Base-by-base conservation (phyloP, 169 alveolate genomes). In the Cryptosporidium sp. region DNA sequence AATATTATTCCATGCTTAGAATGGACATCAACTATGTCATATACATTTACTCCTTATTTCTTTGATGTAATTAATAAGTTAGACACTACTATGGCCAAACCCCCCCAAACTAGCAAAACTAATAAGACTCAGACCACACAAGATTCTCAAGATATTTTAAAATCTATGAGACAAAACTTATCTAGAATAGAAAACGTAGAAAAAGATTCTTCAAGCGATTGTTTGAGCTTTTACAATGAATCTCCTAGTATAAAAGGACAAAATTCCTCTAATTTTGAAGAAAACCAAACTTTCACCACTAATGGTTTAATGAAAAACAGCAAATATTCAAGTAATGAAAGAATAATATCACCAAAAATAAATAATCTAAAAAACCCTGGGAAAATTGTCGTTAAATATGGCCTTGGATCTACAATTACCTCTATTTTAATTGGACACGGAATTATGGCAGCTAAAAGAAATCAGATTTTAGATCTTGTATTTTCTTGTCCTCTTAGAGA, bases 401-500 rank as follows among this genome's bases (percentile, higher is more conserved):
- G 70, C 2, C 52, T 73, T 18, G 70, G 71, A 26, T 72, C 85
- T 2, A 45, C 80, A 10, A 21, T 80, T 10, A 26, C 21, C 21
- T 44, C 89, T 33, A 37, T 61, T 10, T 26, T 62, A n/a, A 80
- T 39, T 39, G 75, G 68, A 14, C 89, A 80, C 8, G 67, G 73
- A n/a, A 39, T 26, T 16, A 60, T 60, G 21, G 68, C 70, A 2
- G 26, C 75, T 8, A 80, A 80, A 80, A 35, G 75, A 29, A 80
- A 80, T 33, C 89, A 80, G 56, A 65, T 80, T 14, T 80, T 80
- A 21, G 89, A 80, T 62, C 65, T 80, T 0, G 89, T 80, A 42
- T 80, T 80, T 16, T 80, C 89, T 42, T 80, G 89, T 31, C 80
- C 89, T 18, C n/a, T 80, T n/a, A 60, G 89, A 29, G 21, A 37